These are phyloP conservation scores for Acanthochlamys bracteata DNA, from an alignment of 106 monocot species.

Conservation along the genomic window DNA sequence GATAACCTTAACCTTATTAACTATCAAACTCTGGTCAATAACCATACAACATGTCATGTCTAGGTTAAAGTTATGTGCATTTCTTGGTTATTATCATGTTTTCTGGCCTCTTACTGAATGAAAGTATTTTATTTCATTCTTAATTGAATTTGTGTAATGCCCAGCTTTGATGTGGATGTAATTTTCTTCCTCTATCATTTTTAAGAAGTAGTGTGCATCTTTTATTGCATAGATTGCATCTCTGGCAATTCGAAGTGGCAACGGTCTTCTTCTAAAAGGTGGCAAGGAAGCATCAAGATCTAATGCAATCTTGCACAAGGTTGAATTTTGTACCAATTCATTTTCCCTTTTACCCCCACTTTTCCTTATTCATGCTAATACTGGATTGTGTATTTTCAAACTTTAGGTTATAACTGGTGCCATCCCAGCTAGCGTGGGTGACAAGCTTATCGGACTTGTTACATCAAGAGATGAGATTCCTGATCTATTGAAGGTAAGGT, in stretches of 20 bases:
- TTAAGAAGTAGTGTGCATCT: neutral
- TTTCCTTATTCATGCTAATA: neutral
- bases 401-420: slow-evolving; percentile 8
- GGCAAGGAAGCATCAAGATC: slow-evolving; percentile 95
- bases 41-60: too few relatives aligned
- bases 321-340: slow-evolving; percentile 10
- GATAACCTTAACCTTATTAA: too few relatives aligned
- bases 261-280: slow-evolving; percentile 97
- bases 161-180: neutral
- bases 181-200: neutral
- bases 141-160: too few relatives aligned
- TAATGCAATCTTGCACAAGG: slow-evolving; percentile 92
- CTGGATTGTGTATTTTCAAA: neutral
- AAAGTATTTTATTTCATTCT: too few relatives aligned
- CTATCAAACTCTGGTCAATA: too few relatives aligned
- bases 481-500: slow-evolving; percentile 81
- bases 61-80: too few relatives aligned
- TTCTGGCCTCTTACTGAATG: too few relatives aligned
- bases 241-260: slow-evolving; percentile 88
- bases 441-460: slow-evolving; percentile 73
- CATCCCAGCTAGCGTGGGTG: neutral
- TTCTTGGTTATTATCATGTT: neutral
- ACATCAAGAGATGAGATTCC: slow-evolving; percentile 94
- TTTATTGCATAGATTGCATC: slow-evolving; percentile 68
- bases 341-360: neutral